A percentile compares a stretch with the other conserved stretches of the same genome.
Conservation (phyloP, 192 early-diverging fungal genomes). For the Backusella sp. region DNA sequence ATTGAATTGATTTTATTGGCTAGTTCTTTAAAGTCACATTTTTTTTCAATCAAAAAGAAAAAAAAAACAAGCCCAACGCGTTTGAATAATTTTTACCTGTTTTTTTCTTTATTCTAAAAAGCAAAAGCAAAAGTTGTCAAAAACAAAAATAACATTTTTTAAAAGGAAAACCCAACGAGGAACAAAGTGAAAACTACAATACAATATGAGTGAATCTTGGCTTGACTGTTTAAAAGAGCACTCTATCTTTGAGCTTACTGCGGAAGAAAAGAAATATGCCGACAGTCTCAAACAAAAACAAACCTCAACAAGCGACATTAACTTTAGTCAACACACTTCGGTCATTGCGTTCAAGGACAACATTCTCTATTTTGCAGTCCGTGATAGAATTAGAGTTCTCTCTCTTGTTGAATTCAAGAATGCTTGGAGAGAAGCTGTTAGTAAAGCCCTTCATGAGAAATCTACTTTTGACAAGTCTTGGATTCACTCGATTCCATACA, state of each 20-base stretch:
- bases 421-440: conserved; percentile 46
- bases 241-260: conserved; percentile 16
- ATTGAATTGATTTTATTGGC: background rate
- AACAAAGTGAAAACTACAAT: background rate
- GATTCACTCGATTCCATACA: conserved; percentile 31
- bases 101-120: background rate
- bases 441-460: conserved; percentile 20
- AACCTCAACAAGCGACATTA: background rate
- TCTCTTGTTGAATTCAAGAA: conserved; percentile 63
- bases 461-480: conserved; percentile 22
- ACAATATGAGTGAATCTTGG: conserved; percentile 14
- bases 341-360: conserved; percentile 48
- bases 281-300: background rate
- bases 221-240: conserved; percentile 14
- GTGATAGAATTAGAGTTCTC: conserved; percentile 55
- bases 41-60: background rate
- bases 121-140: conserved; percentile 5
- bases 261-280: background rate
- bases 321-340: background rate
- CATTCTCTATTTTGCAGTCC: conserved; percentile 62
- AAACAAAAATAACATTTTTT: background rate
- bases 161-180: background rate
- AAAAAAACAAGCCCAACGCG: background rate
- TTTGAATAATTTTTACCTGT: background rate
- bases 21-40: background rate